Base-by-base conservation (phyloP, 1,284 basidiomycete genomes). In the Pyrrhoderma lamaoense region DNA sequence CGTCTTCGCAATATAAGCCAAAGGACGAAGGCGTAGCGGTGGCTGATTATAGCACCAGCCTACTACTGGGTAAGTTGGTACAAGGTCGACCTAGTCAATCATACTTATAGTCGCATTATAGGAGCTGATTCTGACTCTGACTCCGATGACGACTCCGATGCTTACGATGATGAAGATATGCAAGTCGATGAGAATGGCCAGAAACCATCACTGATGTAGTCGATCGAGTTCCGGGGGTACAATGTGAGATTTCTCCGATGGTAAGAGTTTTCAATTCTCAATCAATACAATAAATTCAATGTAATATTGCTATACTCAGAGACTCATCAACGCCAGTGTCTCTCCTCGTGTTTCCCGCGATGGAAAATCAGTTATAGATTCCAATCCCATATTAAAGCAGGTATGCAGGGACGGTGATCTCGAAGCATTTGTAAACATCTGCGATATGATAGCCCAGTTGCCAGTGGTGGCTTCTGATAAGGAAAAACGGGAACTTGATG, bases 1-100 rank as follows among this genome's bases (percentile, higher is more conserved):
- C 75, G 7, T 62, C 63, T 5, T 72, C 77, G 3, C 79, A 82
- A 59, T 76, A 78, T 56, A 64, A 70, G 18, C 66, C 70, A 2
- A 58, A 66, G 0, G 66, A 71, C 3, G 61, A 66, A 2, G 62
- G 16, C 16, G 22, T 67, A 5, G 55, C n/a, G n/a, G n/a, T n/a
- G n/a, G n/a, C n/a, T n/a, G n/a, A n/a, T n/a, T n/a, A n/a, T n/a
- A n/a, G n/a, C n/a, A n/a, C n/a, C n/a, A n/a, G n/a, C n/a, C n/a
- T n/a, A n/a, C n/a, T n/a, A n/a, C n/a, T n/a, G n/a, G 71, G 73
- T 73, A 45, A 55, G 61, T 22, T 22, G 18, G n/a, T n/a, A n/a
- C n/a, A n/a, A n/a, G n/a, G n/a, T n/a, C n/a, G n/a, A n/a, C n/a
- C n/a, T n/a, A n/a, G n/a, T n/a, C n/a, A n/a, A n/a, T n/a, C n/a